Evolutionary conservation across 1,139 yeast genomes (phyloP), one percentile per base, ranked within the genome.

Genomic region (Yamadazyma buinensis): DNA sequence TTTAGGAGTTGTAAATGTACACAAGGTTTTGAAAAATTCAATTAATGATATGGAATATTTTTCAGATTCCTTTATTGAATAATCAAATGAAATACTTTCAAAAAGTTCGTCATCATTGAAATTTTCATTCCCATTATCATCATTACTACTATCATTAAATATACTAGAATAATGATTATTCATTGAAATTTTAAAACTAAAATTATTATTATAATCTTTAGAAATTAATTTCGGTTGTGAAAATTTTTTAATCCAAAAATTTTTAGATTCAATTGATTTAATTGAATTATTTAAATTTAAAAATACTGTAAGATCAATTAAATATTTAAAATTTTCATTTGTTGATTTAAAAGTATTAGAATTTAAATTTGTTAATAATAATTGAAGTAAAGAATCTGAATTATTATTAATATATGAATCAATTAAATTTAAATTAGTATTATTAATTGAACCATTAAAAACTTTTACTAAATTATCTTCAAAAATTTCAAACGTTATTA

Each of bases 311-410:
- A 61, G 41, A 37, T 60, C 62, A 11, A 63, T 51, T 17, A 57
- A 46, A 12, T 57, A 40, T 32, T 60, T 58, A 6, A 52, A 41
- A 26, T 55, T 57, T 35, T 65, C 71, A 34, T 51, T 52, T 33
- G 48, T 54, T 13, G 49, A 42, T 34, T 52, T 57, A 23, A 44
- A 41, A 14, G 51, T 47, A 32, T 55, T 57, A 19, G 44, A 29
- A 24, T 36, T 38, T 23, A 43, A 30, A 19, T 36, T 30, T 12
- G 35, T 22, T 15, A 44, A 24, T 8, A 39, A 29, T 18, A 34
- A 26, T 21, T 29, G 37, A 7, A 45, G 29, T 18, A 45, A 26
- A 5, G 31, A 34, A 17, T 17, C 19, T 4, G 31, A 23, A 20
- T 38, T 22, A 17, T 25, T 18, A 7, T 34, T 29, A 3, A 46